A percentile compares a stretch with the other conserved stretches of the same genome.
Conservation (phyloP, 352 stramenopile genomes). For the Thalassiosira delicatula region DNA sequence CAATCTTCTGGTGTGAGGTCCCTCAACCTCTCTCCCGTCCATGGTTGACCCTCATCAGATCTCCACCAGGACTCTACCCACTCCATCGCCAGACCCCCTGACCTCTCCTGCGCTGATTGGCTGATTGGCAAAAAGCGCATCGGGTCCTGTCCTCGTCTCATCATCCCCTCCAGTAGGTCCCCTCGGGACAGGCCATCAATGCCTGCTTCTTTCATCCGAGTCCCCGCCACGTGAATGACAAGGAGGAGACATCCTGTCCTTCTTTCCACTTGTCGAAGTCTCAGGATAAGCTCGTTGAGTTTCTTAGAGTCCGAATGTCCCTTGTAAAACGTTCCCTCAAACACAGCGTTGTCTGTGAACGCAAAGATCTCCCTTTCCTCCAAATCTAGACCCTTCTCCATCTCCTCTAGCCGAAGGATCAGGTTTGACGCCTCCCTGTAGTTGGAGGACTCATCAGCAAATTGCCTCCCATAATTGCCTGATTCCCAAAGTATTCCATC, state of each 20-base stretch:
- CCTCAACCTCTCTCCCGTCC: neutral
- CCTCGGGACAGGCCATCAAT: conserved; percentile 61
- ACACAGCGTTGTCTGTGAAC: conserved; percentile 72
- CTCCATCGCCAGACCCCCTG: neutral
- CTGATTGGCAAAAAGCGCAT: neutral
- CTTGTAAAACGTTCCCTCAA: conserved; percentile 53
- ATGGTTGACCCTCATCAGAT: too few relatives aligned
- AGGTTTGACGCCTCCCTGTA: conserved; percentile 61
- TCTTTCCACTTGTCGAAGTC: conserved; percentile 47
- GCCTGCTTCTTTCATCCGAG: conserved; percentile 62
- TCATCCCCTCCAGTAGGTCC: conserved; percentile 6
- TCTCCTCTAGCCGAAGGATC: conserved; percentile 38
- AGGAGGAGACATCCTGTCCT: conserved; percentile 15
- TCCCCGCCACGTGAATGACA: conserved; percentile 58
- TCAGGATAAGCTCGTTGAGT: conserved; percentile 46
- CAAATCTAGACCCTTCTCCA: conserved; percentile 24
- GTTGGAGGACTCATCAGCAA: conserved; percentile 49
- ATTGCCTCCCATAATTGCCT: conserved; percentile 19
- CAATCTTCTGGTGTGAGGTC: conserved; percentile 38
- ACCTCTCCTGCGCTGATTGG: neutral
- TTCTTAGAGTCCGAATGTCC: conserved; percentile 48
- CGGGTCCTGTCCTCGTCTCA: neutral
- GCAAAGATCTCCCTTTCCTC: conserved; percentile 57
- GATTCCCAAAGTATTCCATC: neutral
- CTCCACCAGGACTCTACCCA: neutral